phyloP scores from a whole-genome alignment of 225 moss, liverwort and hornwort species.

The Thuidium tamariscinum region DNA sequence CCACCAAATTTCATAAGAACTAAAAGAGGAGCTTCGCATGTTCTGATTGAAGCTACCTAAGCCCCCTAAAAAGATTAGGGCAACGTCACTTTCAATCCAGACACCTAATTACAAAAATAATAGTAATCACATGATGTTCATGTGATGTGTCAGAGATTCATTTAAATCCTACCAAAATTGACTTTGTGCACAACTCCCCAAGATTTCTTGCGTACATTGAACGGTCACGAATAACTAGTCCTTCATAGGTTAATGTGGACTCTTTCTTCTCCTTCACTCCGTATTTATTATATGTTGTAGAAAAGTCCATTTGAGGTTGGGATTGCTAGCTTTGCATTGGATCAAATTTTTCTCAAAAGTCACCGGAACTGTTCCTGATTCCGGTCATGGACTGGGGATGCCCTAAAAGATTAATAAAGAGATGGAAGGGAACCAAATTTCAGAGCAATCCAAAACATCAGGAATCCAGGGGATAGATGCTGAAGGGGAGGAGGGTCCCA shows the following conservation, averaged over 20 bases:
- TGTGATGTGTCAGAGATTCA: no score
- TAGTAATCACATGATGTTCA: no score
- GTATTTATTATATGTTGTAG: fast-evolving
- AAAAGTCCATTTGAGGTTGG: neutral
- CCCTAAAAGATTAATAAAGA: no score
- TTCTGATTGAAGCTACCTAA: fast-evolving
- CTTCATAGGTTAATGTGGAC: neutral
- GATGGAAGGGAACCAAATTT: neutral
- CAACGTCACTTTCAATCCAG: fast-evolving
- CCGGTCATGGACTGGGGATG: neutral
- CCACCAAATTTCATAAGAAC: neutral
- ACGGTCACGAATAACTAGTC: fast-evolving
- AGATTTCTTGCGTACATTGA: neutral
- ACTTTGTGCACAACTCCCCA: fast-evolving
- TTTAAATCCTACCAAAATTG: no score
- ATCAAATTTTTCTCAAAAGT: neutral
- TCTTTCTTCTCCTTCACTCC: neutral
- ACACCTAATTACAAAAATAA: neutral
- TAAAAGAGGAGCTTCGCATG: fast-evolving
- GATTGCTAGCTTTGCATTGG: neutral
- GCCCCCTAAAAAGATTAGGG: fast-evolving
- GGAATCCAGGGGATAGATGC: neutral
- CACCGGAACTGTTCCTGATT: neutral
- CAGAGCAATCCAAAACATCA: neutral
- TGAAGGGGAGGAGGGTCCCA: neutral